These are phyloP conservation scores for Exophiala sp. DNA, from an alignment of 2,329 filamentous ascomycete genomes.

Conservation along the genomic window DNA sequence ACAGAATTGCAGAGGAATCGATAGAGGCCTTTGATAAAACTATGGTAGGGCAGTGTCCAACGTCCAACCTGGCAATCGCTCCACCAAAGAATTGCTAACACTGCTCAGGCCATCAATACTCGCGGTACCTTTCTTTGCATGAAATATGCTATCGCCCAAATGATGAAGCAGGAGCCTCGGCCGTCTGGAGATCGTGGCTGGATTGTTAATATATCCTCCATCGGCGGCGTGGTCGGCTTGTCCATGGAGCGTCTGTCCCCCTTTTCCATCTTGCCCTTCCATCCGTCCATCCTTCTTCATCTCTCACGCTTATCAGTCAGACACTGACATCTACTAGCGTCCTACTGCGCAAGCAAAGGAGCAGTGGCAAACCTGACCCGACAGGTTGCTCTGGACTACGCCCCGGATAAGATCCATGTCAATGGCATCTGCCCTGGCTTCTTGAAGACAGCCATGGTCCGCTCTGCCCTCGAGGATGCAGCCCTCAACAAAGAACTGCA, in stretches of 20 bases:
- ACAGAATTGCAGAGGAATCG: constrained; percentile 3
- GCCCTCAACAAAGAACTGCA: constrained; percentile 8
- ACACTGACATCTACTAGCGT: background rate
- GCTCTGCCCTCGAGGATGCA: background rate
- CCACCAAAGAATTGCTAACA: background rate
- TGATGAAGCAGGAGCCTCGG: constrained; percentile 14
- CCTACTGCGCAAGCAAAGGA: constrained; percentile 45
- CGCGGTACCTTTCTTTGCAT: constrained; percentile 92
- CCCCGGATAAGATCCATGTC: constrained; percentile 37
- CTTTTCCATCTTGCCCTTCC: too few species aligned
- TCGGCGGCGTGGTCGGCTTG: constrained; percentile 3
- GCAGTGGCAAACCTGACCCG: constrained; percentile 44
- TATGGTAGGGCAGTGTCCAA: constrained; percentile 40
- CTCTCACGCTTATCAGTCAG: too few species aligned
- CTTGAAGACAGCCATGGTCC: constrained; percentile 28
- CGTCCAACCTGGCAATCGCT: too few species aligned
- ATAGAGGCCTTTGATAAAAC: constrained; percentile 80
- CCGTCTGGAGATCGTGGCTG: constrained; percentile 30
- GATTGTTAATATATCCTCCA: constrained; percentile 41
- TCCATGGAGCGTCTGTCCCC: background rate
- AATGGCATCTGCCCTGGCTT: constrained; percentile 42
- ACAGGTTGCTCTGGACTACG: constrained; percentile 40
- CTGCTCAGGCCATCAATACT: constrained; percentile 68
- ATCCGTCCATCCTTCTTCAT: background rate
- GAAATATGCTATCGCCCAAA: constrained; percentile 67